These are phyloP conservation scores for Globisporangium middletonii DNA, from an alignment of 352 stramenopile genomes.

Conservation along the genomic window DNA sequence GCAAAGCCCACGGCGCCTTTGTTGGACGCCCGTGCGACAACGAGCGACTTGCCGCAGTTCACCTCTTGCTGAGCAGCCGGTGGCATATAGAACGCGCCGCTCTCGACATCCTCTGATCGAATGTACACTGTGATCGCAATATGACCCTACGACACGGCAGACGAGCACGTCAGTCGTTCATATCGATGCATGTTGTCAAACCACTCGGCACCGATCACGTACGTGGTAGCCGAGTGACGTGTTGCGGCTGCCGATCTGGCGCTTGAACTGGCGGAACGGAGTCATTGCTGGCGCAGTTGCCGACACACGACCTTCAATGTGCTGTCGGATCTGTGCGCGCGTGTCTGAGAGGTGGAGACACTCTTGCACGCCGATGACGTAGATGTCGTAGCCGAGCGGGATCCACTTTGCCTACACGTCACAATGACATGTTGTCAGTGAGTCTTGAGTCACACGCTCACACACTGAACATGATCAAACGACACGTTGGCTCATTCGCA, in stretches of 20 bases:
- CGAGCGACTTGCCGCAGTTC: constrained; percentile 70
- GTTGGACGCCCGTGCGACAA: constrained; percentile 78
- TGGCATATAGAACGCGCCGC: constrained; percentile 78
- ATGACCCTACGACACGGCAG: constrained; percentile 35
- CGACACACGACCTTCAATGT: constrained; percentile 45
- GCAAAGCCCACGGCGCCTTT: constrained; percentile 88
- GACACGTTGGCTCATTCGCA: neutral
- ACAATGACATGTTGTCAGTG: neutral
- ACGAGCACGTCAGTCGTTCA: neutral
- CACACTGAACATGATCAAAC: neutral
- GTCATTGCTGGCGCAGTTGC: constrained; percentile 19
- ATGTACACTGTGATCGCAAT: constrained; percentile 87
- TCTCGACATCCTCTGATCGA: constrained; percentile 51
- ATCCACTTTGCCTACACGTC: constrained; percentile 67
- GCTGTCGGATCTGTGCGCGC: constrained; percentile 42
- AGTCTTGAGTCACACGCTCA: neutral
- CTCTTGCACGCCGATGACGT: constrained; percentile 89
- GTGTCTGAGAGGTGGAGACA: constrained; percentile 76
- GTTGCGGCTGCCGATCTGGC: constrained; percentile 77
- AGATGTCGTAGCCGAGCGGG: constrained; percentile 78
- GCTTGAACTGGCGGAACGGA: constrained; percentile 51
- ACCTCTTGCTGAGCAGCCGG: constrained; percentile 63
- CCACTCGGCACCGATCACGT: constrained; percentile 1
- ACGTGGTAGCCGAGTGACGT: constrained; percentile 81
- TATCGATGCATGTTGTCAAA: neutral